phyloP scores from a whole-genome alignment of 164 flowering plant species.

The Annona squamosa region DNA sequence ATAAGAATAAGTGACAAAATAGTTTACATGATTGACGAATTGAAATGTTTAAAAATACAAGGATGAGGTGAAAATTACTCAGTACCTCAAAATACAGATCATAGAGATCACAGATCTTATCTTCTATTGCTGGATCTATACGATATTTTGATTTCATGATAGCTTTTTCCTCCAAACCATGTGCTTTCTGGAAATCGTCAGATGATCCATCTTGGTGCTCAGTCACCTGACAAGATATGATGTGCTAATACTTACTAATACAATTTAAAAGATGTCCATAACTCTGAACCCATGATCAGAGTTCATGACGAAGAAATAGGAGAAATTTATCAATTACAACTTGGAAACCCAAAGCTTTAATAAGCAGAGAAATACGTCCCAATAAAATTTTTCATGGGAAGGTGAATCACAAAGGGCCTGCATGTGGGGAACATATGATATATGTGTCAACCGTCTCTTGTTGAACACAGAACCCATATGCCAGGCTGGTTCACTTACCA shows the following conservation, averaged over 20 bases:
- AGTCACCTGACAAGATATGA: slow-evolving; percentile 31
- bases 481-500: neutral
- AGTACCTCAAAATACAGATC: slow-evolving; percentile 85
- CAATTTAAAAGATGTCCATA: neutral
- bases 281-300: neutral
- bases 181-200: slow-evolving; percentile 59
- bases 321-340: neutral
- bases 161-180: slow-evolving; percentile 51
- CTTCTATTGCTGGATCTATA: slow-evolving; percentile 77
- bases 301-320: neutral
- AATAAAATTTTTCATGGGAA: too few relatives aligned
- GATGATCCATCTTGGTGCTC: slow-evolving; percentile 53
- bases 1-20: neutral
- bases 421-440: neutral
- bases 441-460: neutral
- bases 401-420: neutral
- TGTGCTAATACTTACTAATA: neutral
- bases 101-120: slow-evolving; percentile 89
- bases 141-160: slow-evolving; percentile 36
- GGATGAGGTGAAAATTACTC: neutral
- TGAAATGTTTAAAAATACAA: neutral
- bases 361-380: neutral
- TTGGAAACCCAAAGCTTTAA: neutral
- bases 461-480: neutral
- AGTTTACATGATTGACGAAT: neutral